These are phyloP conservation scores for Cronartium quercuum DNA, from an alignment of 1,284 basidiomycete genomes.

Conservation along the genomic window DNA sequence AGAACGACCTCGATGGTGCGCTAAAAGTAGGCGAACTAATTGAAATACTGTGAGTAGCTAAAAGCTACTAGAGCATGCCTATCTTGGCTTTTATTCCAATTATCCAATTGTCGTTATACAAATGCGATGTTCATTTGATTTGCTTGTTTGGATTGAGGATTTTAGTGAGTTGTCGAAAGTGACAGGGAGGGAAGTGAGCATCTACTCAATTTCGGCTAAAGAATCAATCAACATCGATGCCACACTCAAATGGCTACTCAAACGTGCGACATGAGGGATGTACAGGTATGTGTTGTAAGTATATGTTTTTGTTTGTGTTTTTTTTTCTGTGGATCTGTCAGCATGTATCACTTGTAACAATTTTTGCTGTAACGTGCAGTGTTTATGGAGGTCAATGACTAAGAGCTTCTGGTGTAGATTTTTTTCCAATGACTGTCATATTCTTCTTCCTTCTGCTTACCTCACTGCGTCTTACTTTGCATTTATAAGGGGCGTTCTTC, in stretches of 20 bases:
- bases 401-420: no score
- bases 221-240: constrained; percentile 31
- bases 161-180: constrained; percentile 36
- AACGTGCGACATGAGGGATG: constrained; percentile 5
- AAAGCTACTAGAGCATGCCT: background rate
- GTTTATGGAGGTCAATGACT: no score
- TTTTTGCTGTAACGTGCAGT: no score
- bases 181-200: constrained; percentile 32
- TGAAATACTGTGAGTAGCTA: constrained; percentile 61
- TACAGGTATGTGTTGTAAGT: background rate
- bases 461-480: no score
- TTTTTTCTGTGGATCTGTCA: no score
- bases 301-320: background rate
- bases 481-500: no score
- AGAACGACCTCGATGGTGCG: constrained; percentile 80
- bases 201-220: constrained; percentile 37
- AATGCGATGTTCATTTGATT: background rate
- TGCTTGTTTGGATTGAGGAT: background rate
- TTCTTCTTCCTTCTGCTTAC: no score
- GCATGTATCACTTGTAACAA: no score
- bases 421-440: no score
- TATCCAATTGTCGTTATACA: background rate
- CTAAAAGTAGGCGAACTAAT: constrained; percentile 81
- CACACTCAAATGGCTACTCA: constrained; percentile 27
- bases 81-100: background rate